These are phyloP conservation scores for Rhodotorula sp. DNA, from an alignment of 1,284 basidiomycete genomes.

Conservation along the genomic window DNA sequence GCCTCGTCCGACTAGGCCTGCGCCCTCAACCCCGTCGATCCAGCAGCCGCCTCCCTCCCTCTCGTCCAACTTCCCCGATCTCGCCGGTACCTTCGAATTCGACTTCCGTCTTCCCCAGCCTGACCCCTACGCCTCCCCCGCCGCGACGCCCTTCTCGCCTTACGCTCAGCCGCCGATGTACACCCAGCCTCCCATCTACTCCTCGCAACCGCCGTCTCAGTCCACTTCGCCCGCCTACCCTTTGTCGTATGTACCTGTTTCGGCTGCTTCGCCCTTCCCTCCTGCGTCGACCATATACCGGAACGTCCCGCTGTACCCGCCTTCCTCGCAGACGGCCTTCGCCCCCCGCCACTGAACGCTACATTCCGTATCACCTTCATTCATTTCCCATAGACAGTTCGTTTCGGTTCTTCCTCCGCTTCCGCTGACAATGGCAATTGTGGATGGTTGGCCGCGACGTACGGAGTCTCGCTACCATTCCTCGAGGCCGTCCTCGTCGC, in stretches of 20 bases:
- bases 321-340: background rate
- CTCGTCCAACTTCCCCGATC: background rate
- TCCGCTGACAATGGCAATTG: background rate
- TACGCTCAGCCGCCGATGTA: constrained; percentile 5
- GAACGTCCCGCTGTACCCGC: background rate
- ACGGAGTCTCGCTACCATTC: no score
- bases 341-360: background rate
- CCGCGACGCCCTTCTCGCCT: background rate
- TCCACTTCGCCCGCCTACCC: background rate
- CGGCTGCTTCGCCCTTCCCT: background rate
- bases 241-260: background rate
- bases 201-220: background rate
- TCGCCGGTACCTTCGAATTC: constrained; percentile 18
- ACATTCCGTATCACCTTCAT: background rate
- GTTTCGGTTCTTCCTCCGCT: no score
- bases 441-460: background rate
- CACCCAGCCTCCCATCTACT: constrained; percentile 2
- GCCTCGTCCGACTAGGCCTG: background rate
- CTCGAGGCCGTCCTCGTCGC: no score
- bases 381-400: background rate
- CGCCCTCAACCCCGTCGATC: background rate
- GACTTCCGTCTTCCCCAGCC: constrained; percentile 3
- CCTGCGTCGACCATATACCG: background rate
- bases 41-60: background rate
- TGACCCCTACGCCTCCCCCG: constrained; percentile 10